phyloP scores from a whole-genome alignment of 345 rosid genomes.

The Syzygium oleosum region DNA sequence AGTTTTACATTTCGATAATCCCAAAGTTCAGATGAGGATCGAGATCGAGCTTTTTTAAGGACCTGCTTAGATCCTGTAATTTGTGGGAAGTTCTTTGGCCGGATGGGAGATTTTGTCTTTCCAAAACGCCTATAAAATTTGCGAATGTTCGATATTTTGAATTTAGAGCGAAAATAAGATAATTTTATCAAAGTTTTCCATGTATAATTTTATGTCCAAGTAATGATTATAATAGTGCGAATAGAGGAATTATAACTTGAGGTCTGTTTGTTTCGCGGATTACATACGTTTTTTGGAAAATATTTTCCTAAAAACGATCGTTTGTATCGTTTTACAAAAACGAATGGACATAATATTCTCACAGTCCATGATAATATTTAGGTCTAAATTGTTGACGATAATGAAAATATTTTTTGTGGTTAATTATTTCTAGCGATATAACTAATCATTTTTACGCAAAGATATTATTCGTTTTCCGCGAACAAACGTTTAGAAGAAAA shows the following conservation, averaged over 20 bases:
- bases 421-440: neutral
- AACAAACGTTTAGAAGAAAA: neutral
- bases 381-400: too few species aligned
- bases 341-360: fast-evolving
- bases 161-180: neutral
- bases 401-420: neutral
- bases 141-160: neutral
- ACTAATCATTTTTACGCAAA: neutral
- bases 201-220: neutral
- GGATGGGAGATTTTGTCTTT: neutral
- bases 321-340: fast-evolving
- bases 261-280: neutral
- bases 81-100: neutral
- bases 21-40: too few species aligned
- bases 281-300: fast-evolving
- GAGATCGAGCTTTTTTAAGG: too few species aligned
- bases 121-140: neutral
- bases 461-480: too few species aligned
- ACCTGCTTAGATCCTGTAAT: too few species aligned
- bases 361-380: too few species aligned
- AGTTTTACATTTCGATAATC: too few species aligned
- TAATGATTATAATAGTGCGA: neutral
- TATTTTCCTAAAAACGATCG: neutral
- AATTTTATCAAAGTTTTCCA: neutral
- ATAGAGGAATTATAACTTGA: neutral